Evolutionary conservation across 1,284 basidiomycete genomes (phyloP).

Genomic region (Malassezia yamatoensis): DNA sequence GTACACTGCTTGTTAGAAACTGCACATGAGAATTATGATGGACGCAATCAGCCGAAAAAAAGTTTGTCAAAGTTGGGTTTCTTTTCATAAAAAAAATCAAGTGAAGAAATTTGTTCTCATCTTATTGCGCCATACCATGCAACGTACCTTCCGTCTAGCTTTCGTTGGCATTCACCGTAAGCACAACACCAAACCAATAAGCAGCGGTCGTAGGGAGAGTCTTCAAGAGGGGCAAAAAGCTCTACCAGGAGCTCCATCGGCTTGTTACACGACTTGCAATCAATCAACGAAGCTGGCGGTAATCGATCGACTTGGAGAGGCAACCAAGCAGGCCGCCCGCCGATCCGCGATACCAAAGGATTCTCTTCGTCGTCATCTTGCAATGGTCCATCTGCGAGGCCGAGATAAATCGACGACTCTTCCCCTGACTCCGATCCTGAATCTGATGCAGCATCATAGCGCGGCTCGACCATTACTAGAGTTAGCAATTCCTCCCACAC

Average conservation of each 20-base stretch:
- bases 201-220: slow-evolving; percentile 39
- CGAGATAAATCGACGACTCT: slow-evolving; percentile 35
- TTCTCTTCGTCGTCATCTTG: slow-evolving; percentile 38
- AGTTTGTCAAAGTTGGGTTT: slow-evolving; percentile 42
- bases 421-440: slow-evolving; percentile 32
- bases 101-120: slow-evolving; percentile 48
- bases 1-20: slow-evolving; percentile 23
- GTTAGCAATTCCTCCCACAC: slow-evolving; percentile 1
- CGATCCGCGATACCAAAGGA: slow-evolving; percentile 45
- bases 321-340: slow-evolving; percentile 41
- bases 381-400: slow-evolving; percentile 38
- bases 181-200: slow-evolving; percentile 45
- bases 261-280: slow-evolving; percentile 29
- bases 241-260: slow-evolving; percentile 46
- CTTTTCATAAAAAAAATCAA: slow-evolving; percentile 43
- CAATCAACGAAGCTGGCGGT: slow-evolving; percentile 21
- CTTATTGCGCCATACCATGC: slow-evolving; percentile 13
- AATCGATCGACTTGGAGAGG: slow-evolving; percentile 19
- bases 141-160: slow-evolving; percentile 32
- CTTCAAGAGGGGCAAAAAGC: slow-evolving; percentile 45
- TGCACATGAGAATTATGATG: neutral
- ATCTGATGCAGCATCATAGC: slow-evolving; percentile 35
- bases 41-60: slow-evolving; percentile 10
- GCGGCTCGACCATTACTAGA: slow-evolving; percentile 21
- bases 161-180: slow-evolving; percentile 33